Conservation (phyloP, 225 moss, liverwort and hornwort genomes). For the Marchantia paleacea region DNA sequence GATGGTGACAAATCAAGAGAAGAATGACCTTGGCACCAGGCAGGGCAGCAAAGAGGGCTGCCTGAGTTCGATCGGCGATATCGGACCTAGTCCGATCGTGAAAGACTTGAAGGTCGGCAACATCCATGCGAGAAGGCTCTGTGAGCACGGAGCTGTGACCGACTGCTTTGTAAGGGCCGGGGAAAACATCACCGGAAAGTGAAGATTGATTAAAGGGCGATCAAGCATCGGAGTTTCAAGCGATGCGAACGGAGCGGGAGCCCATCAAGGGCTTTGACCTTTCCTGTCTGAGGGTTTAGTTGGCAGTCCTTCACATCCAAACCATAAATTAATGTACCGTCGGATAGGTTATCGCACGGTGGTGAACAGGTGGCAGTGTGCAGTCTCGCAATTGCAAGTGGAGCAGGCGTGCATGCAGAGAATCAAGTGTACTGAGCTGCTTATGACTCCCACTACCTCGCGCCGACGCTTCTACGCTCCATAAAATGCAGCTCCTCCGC, state of each 20-base stretch:
- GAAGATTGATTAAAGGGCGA: not conserved
- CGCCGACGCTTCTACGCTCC: constrained; percentile 31
- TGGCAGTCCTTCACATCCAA: constrained; percentile 15
- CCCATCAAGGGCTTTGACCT: constrained; percentile 24
- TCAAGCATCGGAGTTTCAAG: not conserved
- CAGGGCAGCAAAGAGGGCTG: no score
- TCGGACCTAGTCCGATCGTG: no score
- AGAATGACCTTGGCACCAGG: no score
- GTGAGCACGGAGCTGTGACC: no score
- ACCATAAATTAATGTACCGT: constrained; percentile 10
- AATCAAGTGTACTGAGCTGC: not conserved
- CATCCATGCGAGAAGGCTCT: no score
- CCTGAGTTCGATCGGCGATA: no score
- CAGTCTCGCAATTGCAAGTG: not conserved
- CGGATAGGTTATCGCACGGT: constrained; percentile 22
- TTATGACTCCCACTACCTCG: constrained; percentile 30
- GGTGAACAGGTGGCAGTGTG: constrained; percentile 1
- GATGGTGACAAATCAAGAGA: no score
- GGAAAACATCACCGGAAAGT: not conserved
- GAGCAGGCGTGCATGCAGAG: constrained; percentile 15
- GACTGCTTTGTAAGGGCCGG: no score
- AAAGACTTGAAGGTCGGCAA: no score
- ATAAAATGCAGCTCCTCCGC: constrained; percentile 21
- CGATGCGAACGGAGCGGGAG: constrained; percentile 21
- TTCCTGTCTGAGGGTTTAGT: constrained; percentile 10